Evolutionary conservation across 2,329 filamentous ascomycete genomes (phyloP).

Genomic region (Verticillium nonalfalfae): DNA sequence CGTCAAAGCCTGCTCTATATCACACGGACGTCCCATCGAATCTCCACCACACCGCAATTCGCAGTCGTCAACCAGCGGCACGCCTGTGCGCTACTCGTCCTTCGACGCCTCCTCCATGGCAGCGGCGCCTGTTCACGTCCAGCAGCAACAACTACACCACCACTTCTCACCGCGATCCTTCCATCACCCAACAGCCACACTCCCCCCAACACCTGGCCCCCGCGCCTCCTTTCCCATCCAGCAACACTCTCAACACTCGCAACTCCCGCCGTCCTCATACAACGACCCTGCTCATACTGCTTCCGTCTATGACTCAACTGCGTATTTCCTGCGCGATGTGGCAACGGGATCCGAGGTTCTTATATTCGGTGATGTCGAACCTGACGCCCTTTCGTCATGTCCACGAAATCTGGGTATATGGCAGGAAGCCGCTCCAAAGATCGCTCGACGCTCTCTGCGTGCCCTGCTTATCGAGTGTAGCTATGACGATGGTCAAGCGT

Average conservation of each 20-base stretch:
- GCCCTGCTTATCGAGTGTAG: slow-evolving; percentile 96
- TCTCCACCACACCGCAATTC: slow-evolving; percentile 55
- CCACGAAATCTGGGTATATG: slow-evolving; percentile 81
- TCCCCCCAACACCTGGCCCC: slow-evolving; percentile 2
- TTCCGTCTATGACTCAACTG: slow-evolving; percentile 74
- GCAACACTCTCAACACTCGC: neutral
- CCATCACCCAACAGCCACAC: slow-evolving; percentile 1
- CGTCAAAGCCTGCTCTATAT: slow-evolving; percentile 82
- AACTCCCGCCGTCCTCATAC: neutral
- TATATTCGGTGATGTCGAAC: slow-evolving; percentile 93
- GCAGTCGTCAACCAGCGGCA: slow-evolving; percentile 11
- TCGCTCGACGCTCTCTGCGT: slow-evolving; percentile 62
- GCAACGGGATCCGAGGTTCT: slow-evolving; percentile 69
- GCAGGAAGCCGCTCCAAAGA: slow-evolving; percentile 82
- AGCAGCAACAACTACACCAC: slow-evolving; percentile 13
- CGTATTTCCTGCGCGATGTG: slow-evolving; percentile 83
- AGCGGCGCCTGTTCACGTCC: slow-evolving; percentile 5
- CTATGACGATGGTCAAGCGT: slow-evolving; percentile 73
- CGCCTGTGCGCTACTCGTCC: slow-evolving; percentile 19
- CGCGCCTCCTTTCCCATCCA: neutral
- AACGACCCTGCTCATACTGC: neutral
- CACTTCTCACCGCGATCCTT: slow-evolving; percentile 10
- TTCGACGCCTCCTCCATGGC: slow-evolving; percentile 20
- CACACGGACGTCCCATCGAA: slow-evolving; percentile 84
- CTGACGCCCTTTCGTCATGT: slow-evolving; percentile 75